Percentiles rank a stretch among this genome's conserved stretches.
Evolutionary conservation across 192 early-diverging fungal species (phyloP).

Genomic region (Diversispora epigaea): DNA sequence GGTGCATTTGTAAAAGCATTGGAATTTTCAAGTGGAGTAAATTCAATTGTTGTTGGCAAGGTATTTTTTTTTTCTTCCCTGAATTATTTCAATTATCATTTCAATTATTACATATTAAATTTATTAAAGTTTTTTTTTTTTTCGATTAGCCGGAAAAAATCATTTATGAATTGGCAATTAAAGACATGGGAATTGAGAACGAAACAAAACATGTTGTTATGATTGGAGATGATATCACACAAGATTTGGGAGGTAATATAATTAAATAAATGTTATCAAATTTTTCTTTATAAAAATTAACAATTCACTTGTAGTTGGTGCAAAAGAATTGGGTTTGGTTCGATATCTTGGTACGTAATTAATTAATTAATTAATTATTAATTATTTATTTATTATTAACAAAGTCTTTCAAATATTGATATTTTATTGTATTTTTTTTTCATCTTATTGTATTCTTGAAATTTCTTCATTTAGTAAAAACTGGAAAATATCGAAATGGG

Average conservation of each 20-base stretch:
- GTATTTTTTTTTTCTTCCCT: slow-evolving; percentile 29
- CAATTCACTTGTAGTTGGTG: slow-evolving; percentile 47
- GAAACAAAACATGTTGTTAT: slow-evolving; percentile 53
- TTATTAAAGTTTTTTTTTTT: background rate
- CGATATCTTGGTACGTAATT: slow-evolving; percentile 42
- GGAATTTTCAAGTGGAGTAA: slow-evolving; percentile 71
- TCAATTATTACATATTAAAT: background rate
- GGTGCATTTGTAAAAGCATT: slow-evolving; percentile 87
- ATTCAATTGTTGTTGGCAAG: slow-evolving; percentile 78
- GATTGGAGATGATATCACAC: slow-evolving; percentile 85
- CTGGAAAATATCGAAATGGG: slow-evolving; percentile 77
- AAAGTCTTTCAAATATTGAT: background rate
- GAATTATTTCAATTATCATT: background rate
- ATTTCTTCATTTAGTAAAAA: slow-evolving; percentile 57
- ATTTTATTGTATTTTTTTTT: too few relatives aligned
- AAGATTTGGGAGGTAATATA: slow-evolving; percentile 66
- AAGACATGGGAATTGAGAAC: slow-evolving; percentile 54
- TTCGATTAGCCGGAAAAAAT: slow-evolving; percentile 52
- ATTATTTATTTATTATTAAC: background rate
- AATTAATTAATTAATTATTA: background rate
- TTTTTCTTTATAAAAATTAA: too few relatives aligned
- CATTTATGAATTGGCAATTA: slow-evolving; percentile 78
- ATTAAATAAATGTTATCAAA: background rate
- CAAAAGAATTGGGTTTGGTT: slow-evolving; percentile 69
- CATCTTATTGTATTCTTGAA: too few relatives aligned